Evolutionary conservation across 2,329 filamentous ascomycete species (phyloP), one percentile per base, ranked within the genome.

Genomic region (Ophiostoma tasmaniense): DNA sequence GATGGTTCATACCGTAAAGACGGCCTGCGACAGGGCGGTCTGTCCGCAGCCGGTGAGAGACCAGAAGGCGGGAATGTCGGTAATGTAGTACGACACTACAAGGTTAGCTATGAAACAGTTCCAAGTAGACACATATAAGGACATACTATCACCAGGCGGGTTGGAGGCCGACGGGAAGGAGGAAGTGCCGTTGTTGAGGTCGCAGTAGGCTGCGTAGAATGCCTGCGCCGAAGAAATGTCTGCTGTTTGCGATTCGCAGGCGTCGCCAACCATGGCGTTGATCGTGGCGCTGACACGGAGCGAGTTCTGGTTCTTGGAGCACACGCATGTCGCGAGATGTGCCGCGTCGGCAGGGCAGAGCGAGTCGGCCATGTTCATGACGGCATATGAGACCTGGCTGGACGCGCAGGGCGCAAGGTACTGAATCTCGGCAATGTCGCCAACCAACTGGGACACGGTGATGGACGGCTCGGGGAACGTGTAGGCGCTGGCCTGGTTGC

Each of bases 81-180:
- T 84, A 69, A 86, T 81, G 70, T 84, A 83, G 73, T 85, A 87
- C 0, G 82, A 79, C 80, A 87, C 81, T 83, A 37, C 1, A 37
- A 6, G 8, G 59, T 64, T 25, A 64, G 61, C 6, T 6, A 42
- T 20, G 33, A 33, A 33, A 2, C 1, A 14, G 30, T 28, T 14
- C 50, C 35, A 20, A 25, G 14, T 13, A 14, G 59, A 42, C 52
- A 20, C 61, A 33, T 11, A 17, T 22, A 1, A 65, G 11, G 4
- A 79, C 82, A 71, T 73, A 84, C 82, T 84, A 70, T 85, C 79
- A 61, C 84, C 84, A 0, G 83, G 82, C 7, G 84, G 83, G 35
- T 77, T 74, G 0, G 79, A 75, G 1, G 82, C 79, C 3, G 75
- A 72, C 1, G 83, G 82, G 71, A 87, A 85, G 0, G 77, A 78